These are phyloP conservation scores for Phanerochaete carnosa DNA, from an alignment of 768 basidiomycete species.

Conservation along the genomic window DNA sequence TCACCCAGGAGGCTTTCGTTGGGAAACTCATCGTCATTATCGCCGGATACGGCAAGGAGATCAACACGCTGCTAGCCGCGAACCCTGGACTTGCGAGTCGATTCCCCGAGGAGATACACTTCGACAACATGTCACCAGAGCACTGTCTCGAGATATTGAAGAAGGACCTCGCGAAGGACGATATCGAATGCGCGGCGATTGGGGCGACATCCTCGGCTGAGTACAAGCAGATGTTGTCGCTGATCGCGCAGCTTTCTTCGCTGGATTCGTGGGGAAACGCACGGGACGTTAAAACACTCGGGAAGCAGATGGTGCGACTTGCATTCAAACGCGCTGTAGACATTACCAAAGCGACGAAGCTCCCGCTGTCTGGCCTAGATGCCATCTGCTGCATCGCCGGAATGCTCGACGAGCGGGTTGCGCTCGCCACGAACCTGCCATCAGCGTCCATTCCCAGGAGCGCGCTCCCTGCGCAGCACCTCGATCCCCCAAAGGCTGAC, in stretches of 20 bases:
- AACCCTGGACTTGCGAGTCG: slow-evolving; percentile 67
- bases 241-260: slow-evolving; percentile 38
- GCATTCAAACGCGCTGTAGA: slow-evolving; percentile 28
- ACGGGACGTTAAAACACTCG: slow-evolving; percentile 54
- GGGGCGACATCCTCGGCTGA: slow-evolving; percentile 26
- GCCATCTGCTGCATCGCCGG: slow-evolving; percentile 24
- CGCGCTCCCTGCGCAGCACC: neutral
- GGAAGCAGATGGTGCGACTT: slow-evolving; percentile 42
- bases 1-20: slow-evolving; percentile 56
- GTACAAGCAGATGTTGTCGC: slow-evolving; percentile 34
- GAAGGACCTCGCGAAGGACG: slow-evolving; percentile 43
- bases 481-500: neutral
- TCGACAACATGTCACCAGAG: slow-evolving; percentile 47
- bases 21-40: slow-evolving; percentile 63
- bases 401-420: slow-evolving; percentile 15
- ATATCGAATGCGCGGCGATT: slow-evolving; percentile 36
- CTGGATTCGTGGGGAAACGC: slow-evolving; percentile 68
- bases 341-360: neutral
- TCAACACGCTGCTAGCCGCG: slow-evolving; percentile 55
- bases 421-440: slow-evolving; percentile 1
- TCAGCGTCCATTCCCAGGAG: no score
- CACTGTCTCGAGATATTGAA: slow-evolving; percentile 48
- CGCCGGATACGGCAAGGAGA: slow-evolving; percentile 68
- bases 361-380: slow-evolving; percentile 26
- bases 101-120: slow-evolving; percentile 58